phyloP scores from a whole-genome alignment of 2,329 filamentous ascomycete genomes.

The Trichophyton simii region DNA sequence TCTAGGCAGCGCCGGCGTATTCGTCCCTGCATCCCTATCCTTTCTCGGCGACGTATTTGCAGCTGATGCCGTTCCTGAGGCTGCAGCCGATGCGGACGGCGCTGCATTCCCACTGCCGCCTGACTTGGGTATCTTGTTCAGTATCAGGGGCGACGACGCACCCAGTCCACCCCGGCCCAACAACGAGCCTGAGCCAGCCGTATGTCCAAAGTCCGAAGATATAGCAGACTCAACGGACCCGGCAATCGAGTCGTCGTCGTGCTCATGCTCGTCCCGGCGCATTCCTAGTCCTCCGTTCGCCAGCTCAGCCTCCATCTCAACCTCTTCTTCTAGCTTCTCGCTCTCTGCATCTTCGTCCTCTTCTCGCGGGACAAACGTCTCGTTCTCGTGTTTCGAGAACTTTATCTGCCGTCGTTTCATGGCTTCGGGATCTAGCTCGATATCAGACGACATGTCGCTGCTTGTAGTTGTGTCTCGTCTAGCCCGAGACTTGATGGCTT shows the following conservation, averaged over 20 bases:
- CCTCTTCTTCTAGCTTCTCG: slow-evolving; percentile 18
- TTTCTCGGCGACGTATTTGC: slow-evolving; percentile 41
- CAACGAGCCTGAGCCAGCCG: slow-evolving; percentile 45
- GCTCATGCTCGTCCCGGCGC: slow-evolving; percentile 18
- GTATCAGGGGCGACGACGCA: slow-evolving; percentile 39
- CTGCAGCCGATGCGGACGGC: slow-evolving; percentile 16
- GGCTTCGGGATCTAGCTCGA: slow-evolving; percentile 43
- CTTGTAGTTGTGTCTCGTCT: slow-evolving; percentile 52
- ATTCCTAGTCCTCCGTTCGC: slow-evolving; percentile 18
- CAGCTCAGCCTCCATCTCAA: slow-evolving; percentile 21
- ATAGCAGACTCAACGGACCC: slow-evolving; percentile 38
- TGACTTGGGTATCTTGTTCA: slow-evolving; percentile 28
- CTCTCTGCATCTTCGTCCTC: slow-evolving; percentile 11
- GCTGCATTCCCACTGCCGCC: not conserved
- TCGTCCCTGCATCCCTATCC: slow-evolving; percentile 20
- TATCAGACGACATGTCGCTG: slow-evolving; percentile 54
- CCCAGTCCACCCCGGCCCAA: slow-evolving; percentile 39
- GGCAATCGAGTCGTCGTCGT: slow-evolving; percentile 36
- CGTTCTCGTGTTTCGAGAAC: slow-evolving; percentile 28
- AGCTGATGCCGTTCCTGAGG: slow-evolving; percentile 3
- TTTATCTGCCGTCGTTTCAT: slow-evolving; percentile 44
- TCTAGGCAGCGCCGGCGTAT: slow-evolving; percentile 41
- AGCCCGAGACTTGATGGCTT: slow-evolving; percentile 41
- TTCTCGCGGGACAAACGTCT: slow-evolving; percentile 19
- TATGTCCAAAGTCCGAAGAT: slow-evolving; percentile 44